Percentiles rank a stretch among this genome's conserved stretches.
Evolutionary conservation across 495 filamentous ascomycete species (phyloP).

Genomic region (Lindgomyces ingoldianus): DNA sequence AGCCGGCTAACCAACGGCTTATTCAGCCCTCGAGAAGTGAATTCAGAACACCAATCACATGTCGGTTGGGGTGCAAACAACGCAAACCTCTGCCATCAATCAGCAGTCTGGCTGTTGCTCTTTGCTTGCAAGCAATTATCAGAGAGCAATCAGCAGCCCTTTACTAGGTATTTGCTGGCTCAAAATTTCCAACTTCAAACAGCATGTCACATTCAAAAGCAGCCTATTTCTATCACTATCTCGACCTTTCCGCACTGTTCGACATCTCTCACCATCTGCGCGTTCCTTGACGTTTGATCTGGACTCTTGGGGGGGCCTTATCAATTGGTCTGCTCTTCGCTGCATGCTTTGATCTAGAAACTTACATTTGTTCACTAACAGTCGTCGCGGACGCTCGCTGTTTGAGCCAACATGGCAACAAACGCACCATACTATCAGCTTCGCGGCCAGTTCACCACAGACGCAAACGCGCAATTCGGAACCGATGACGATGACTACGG

Average conservation of each 20-base stretch:
- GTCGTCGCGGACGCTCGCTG: neutral
- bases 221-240: neutral
- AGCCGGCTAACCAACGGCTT: no score
- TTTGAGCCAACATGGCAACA: slow-evolving; percentile 5
- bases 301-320: neutral
- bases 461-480: slow-evolving; percentile 26
- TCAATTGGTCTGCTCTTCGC: neutral
- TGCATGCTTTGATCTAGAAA: slow-evolving; percentile 6
- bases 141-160: slow-evolving; percentile 29
- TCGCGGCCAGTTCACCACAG: slow-evolving; percentile 29
- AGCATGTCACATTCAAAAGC: slow-evolving; percentile 21
- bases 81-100: slow-evolving; percentile 21
- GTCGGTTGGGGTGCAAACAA: slow-evolving; percentile 23
- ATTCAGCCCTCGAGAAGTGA: neutral
- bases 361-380: slow-evolving; percentile 13
- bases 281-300: slow-evolving; percentile 10
- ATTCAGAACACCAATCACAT: slow-evolving; percentile 13
- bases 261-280: neutral
- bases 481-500: slow-evolving; percentile 26
- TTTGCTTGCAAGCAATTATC: slow-evolving; percentile 27
- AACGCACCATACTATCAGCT: slow-evolving; percentile 38
- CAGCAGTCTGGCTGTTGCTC: neutral
- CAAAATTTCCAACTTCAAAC: slow-evolving; percentile 10
- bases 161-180: slow-evolving; percentile 29
- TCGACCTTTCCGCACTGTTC: neutral